phyloP scores from a whole-genome alignment of 2,329 filamentous ascomycete species.

The Rhynchosporium graminicola region DNA sequence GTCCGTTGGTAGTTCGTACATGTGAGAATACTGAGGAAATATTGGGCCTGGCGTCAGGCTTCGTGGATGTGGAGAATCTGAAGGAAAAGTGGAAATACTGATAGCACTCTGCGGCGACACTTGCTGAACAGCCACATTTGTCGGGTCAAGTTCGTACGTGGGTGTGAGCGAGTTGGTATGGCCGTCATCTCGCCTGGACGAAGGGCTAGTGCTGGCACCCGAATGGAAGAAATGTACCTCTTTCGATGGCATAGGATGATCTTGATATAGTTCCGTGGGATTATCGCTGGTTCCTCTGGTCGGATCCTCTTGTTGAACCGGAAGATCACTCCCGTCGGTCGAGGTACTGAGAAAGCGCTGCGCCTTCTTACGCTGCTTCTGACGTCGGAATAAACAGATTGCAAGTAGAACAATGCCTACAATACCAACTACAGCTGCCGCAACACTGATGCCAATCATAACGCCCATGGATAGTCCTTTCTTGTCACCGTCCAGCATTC shows the following conservation, averaged over 20 bases:
- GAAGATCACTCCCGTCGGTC: background rate
- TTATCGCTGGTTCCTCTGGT: background rate
- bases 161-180: background rate
- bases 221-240: background rate
- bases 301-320: background rate
- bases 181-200: background rate
- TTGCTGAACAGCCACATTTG: background rate
- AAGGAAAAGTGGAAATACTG: background rate
- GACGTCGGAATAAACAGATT: slow-evolving; percentile 11
- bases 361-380: background rate
- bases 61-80: background rate
- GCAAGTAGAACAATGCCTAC: background rate
- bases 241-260: background rate
- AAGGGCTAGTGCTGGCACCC: background rate
- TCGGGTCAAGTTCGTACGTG: background rate
- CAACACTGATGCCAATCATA: slow-evolving; percentile 19
- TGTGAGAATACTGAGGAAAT: background rate
- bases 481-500: background rate
- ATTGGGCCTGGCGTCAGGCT: background rate
- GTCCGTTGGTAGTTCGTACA: background rate
- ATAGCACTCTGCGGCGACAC: background rate
- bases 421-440: slow-evolving; percentile 4
- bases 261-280: slow-evolving; percentile 1
- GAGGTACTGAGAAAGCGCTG: slow-evolving; percentile 1
- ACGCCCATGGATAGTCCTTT: slow-evolving; percentile 13